Evolutionary conservation across 257 asterid species (phyloP).

Genomic region (Gentiana dahurica): DNA sequence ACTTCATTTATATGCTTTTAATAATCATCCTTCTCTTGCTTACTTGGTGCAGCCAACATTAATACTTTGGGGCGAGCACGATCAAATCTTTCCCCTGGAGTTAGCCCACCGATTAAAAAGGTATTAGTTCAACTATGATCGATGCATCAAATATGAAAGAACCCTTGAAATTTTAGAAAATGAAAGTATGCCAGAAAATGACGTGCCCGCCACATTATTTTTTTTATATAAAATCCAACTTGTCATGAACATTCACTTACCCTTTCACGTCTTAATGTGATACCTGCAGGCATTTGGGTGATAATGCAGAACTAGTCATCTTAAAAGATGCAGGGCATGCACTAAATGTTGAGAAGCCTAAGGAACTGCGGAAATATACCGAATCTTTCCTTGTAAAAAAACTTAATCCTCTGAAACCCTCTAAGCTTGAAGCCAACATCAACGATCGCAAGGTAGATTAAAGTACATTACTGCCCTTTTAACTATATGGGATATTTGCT

Average conservation of each 20-base stretch:
- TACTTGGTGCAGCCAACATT: conserved; percentile 55
- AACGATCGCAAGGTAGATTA: conserved; percentile 32
- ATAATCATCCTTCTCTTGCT: not conserved
- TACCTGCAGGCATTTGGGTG: conserved; percentile 54
- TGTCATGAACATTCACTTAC: too few species aligned
- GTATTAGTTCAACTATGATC: conserved; percentile 10
- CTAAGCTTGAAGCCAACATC: conserved; percentile 18
- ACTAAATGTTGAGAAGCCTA: conserved; percentile 59
- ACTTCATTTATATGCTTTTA: not conserved
- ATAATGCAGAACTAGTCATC: conserved; percentile 44
- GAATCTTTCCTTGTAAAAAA: conserved; percentile 36
- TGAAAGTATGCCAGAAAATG: too few species aligned
- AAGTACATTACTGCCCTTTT: not conserved
- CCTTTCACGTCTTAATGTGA: too few species aligned
- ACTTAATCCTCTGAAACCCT: conserved; percentile 14
- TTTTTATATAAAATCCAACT: too few species aligned
- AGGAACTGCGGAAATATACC: conserved; percentile 44
- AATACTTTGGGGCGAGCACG: conserved; percentile 66
- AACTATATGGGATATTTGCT: too few species aligned
- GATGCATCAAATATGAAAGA: too few species aligned
- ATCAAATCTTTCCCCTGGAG: conserved; percentile 52
- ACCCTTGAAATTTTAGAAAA: too few species aligned
- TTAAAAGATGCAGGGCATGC: conserved; percentile 81
- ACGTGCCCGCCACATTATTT: too few species aligned
- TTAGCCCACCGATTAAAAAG: conserved; percentile 53